Evolutionary conservation across 2,329 filamentous ascomycete species (phyloP), one percentile per base, ranked within the genome.

Genomic region (Hypoxylon sp.): DNA sequence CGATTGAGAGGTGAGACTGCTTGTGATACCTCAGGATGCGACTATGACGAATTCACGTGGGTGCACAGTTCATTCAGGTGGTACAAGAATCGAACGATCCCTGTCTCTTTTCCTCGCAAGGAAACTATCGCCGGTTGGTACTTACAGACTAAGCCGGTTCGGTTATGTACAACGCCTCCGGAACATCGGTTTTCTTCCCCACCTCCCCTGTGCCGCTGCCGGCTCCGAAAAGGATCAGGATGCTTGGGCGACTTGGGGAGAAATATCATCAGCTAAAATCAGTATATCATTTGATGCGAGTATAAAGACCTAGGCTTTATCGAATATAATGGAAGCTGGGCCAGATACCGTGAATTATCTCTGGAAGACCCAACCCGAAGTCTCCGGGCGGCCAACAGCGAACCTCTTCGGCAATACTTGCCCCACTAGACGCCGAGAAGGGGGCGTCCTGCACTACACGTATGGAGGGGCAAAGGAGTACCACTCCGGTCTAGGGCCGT

Each of bases 371-470:
- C 40, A 17, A 20, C 17, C 54, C 42, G 55, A 48, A 35, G 4
- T 25, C 30, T 58, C 44, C 17, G 30, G 42, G 30, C 46, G 31
- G 30, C 17, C 10, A 11, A 50, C 13, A 30, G 13, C 14, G 25
- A 59, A n/a, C 40, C n/a, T 8, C 5, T 17, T 53, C 50, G 49
- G 61, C 14, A 49, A 31, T 17, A 13, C 17, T 14, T 56, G 31
- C 65, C 51, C 65, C 65, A 68, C 60, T 22, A 64, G 11, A 53
- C 7, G 35, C 60, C 65, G 65, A 40, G 50, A 64, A 64, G 27
- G 44, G 60, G 35, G 48, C 25, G 20, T 22, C 31, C 20, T 48
- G 6, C 13, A 17, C 14, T 10, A 27, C 25, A 27, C 2, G 25
- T 27, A 5, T 57, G 37, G 17, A 46, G 54, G 59, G 37, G 27